Evolutionary conservation across 768 basidiomycete genomes (phyloP).

Genomic region (Phlegmacium glaucopus): DNA sequence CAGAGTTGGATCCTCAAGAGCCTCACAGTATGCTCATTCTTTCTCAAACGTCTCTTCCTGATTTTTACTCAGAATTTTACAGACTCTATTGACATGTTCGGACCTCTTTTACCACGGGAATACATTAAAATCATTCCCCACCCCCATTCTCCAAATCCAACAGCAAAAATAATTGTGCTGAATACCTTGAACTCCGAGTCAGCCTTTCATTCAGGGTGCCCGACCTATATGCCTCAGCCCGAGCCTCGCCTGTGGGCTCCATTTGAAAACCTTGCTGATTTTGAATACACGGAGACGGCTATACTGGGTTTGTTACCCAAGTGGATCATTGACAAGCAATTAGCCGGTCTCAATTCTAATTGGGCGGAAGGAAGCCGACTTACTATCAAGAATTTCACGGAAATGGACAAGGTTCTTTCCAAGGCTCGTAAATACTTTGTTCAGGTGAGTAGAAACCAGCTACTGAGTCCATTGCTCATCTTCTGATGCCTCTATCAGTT

Average conservation of each 20-base stretch:
- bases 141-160: conserved; percentile 5
- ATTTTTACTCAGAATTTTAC: background rate
- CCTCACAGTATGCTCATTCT: background rate
- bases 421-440: conserved; percentile 18
- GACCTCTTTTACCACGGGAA: background rate
- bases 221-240: conserved; percentile 2
- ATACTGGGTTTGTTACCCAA: conserved; percentile 16
- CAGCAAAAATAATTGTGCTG: conserved; percentile 1
- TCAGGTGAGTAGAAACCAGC: conserved; percentile 9
- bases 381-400: conserved; percentile 17
- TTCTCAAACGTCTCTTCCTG: background rate
- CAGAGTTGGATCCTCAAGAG: background rate
- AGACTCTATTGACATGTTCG: background rate
- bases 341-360: conserved; percentile 11
- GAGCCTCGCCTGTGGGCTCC: conserved; percentile 21
- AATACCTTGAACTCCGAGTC: conserved; percentile 3
- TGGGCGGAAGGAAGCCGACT: conserved; percentile 17
- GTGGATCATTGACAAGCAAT: conserved; percentile 9
- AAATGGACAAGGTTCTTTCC: conserved; percentile 15
- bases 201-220: background rate
- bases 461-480: background rate
- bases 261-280: conserved; percentile 20
- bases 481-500: conserved; percentile 14
- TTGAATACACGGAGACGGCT: conserved; percentile 22
- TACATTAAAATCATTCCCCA: conserved; percentile 17